Base-by-base conservation (phyloP, 495 filamentous ascomycete genomes). In the Penicillium steckii region DNA sequence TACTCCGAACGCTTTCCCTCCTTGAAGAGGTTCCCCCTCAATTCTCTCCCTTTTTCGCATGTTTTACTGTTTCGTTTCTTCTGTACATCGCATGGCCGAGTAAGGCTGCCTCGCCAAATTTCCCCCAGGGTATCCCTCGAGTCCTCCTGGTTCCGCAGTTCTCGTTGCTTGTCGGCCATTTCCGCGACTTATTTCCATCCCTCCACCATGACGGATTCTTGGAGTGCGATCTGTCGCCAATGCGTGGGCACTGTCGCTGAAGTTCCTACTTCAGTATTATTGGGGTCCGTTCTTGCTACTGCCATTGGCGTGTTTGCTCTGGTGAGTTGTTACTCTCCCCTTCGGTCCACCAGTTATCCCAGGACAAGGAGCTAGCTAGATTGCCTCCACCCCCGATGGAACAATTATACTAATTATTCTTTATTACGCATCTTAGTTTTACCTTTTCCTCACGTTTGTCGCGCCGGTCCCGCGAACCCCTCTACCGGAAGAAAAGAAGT, bases 401-500 rank as follows among this genome's bases (percentile, higher is more conserved):
- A 17, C 17, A 29, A 19, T 12, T 8, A 40, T 15, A 25, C 32
- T 52, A 29, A 52, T 38, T 1, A 7, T 0, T 41, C 5, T n/a
- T 10, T 26, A 3, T 19, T 30, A 18, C 35, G 4, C n/a, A 1
- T 15, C 8, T 18, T 18, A 92, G 90, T 71, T 88, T 61, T 95
- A 91, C 68, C 53, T 85, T 47, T 64, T 80, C 44, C 77, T 97
- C 49, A 84, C 80, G 58, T 61, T 90, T 53, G 75, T 92, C 65
- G 92, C 93, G 10, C 91, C 91, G 21, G 80, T 84, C 22, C 94
- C 94, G 2, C 90, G 94, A 38, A 70, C 75, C 8, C 79, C 89
- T 3, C 75, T 83, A 19, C 73, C 75, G n/a, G 89, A 88, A 44
- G 94, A 98, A 70, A 91, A 91, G 68, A 84, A 77, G n/a, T 97